Percentiles rank a stretch among this genome's conserved stretches.
Conservation (phyloP, 495 filamentous ascomycete species). For the Trichoderma orchidacearum region DNA sequence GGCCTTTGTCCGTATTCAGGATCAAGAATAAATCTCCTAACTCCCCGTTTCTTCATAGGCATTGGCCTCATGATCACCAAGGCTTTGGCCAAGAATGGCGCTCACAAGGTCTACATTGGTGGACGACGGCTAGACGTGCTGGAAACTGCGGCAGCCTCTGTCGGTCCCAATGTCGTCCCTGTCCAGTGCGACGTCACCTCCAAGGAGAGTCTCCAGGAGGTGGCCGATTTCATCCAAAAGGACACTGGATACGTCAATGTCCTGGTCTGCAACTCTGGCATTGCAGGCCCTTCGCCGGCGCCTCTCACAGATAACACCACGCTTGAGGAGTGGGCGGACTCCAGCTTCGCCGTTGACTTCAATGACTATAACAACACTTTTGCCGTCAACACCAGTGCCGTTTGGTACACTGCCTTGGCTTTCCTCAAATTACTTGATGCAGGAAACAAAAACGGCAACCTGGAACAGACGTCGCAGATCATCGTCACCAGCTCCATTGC, state of each 20-base stretch:
- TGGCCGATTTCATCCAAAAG: constrained; percentile 34
- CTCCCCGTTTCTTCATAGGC: constrained; percentile 17
- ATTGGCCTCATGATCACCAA: constrained; percentile 49
- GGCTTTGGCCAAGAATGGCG: constrained; percentile 47
- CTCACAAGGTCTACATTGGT: constrained; percentile 56
- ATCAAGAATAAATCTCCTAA: not conserved
- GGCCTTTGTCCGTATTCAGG: not conserved
- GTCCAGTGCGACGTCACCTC: constrained; percentile 54
- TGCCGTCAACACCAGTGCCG: constrained; percentile 43
- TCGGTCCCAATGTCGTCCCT: constrained; percentile 34
- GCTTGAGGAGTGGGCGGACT: constrained; percentile 38
- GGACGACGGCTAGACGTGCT: constrained; percentile 49
- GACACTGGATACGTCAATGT: constrained; percentile 49
- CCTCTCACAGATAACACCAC: constrained; percentile 16
- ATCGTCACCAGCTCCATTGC: constrained; percentile 51
- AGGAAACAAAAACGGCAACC: constrained; percentile 42
- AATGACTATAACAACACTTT: constrained; percentile 46
- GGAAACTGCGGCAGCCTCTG: constrained; percentile 27
- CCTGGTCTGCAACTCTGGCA: constrained; percentile 54
- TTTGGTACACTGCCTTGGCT: constrained; percentile 50
- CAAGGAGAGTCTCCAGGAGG: constrained; percentile 39
- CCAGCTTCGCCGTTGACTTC: constrained; percentile 34
- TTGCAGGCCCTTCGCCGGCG: constrained; percentile 36
- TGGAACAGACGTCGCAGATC: constrained; percentile 44
- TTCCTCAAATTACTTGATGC: constrained; percentile 49